Base-by-base conservation (phyloP, 805 yeast species). In the Suhomyces tanzawaensis region DNA sequence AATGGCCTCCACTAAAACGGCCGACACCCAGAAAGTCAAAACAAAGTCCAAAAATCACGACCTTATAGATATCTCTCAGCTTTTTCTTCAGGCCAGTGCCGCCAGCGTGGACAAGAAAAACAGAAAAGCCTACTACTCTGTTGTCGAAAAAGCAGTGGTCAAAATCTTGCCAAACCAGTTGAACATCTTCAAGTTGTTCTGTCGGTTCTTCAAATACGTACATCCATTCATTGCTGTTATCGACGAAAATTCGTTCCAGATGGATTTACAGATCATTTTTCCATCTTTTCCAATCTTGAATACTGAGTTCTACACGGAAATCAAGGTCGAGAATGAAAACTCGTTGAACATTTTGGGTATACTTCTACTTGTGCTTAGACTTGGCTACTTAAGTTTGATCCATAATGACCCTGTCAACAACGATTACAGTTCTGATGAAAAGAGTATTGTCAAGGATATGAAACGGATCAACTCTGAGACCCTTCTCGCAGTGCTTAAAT, bases 341-440 rank as follows among this genome's bases (percentile, higher is more conserved):
- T 67, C 61, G 38, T 55, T 67, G 36, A 50, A 43, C 30, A 42
- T 56, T 3, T 40, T 59, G 11, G 72, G 65, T 2, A 53, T 58
- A 14, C 46, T 60, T 13, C 47, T 69, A 19, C 39, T 68, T 4
- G 48, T 57, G 4, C 37, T 60, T 17, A 45, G 69, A 29, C 48
- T 69, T 7, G 72, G 71, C 2, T 66, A 67, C 45, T 51, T 66
- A 62, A 55, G 65, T 19, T 48, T 67, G 44, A 53, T 66, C 13
- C 71, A 66, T 37, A 68, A 62, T 35, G 62, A 57, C 26, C 55
- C 56, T 8, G 31, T 46, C 1, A 45, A 55, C 18, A 55, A 57
- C 37, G 51, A 55, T 17, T 64, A 58, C 34, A 45, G 44, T 14
- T 52, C 48, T 4, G 52, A 52, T 13, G 72, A 67, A 31, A 37